phyloP scores from a whole-genome alignment of 2,329 filamentous ascomycete genomes.

The Anthostomella pinea region DNA sequence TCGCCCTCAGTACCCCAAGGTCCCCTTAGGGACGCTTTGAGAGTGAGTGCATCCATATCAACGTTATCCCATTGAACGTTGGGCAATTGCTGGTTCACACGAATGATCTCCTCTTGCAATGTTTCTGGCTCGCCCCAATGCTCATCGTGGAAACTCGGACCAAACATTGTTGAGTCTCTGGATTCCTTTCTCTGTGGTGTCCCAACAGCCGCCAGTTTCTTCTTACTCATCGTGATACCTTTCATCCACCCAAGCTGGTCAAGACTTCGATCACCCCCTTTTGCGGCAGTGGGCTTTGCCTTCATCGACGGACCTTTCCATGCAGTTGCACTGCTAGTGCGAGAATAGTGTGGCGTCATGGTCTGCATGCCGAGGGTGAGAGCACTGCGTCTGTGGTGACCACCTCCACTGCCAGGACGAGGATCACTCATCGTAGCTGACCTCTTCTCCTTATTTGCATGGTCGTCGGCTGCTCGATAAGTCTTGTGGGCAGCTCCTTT shows the following conservation, averaged over 20 bases:
- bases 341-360: constrained; percentile 38
- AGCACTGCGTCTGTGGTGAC: constrained; percentile 42
- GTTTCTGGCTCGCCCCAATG: constrained; percentile 62
- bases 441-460: constrained; percentile 54
- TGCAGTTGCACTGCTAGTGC: constrained; percentile 34
- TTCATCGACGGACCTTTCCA: constrained; percentile 61
- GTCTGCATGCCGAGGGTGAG: constrained; percentile 44
- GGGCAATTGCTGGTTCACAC: constrained; percentile 58
- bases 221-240: constrained; percentile 62
- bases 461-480: constrained; percentile 70
- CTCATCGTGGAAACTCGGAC: constrained; percentile 49
- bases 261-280: constrained; percentile 44
- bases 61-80: constrained; percentile 65
- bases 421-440: constrained; percentile 61
- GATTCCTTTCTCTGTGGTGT: constrained; percentile 48
- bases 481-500: constrained; percentile 82
- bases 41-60: constrained; percentile 57
- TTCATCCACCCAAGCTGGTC: constrained; percentile 69
- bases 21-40: constrained; percentile 61
- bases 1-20: constrained; percentile 59
- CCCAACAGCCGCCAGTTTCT: constrained; percentile 42
- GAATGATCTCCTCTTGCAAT: constrained; percentile 63
- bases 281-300: constrained; percentile 44
- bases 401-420: constrained; percentile 43
- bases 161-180: constrained; percentile 51